Evolutionary conservation across 805 yeast species (phyloP).

Genomic region (Saccharomyces cerevisiae): DNA sequence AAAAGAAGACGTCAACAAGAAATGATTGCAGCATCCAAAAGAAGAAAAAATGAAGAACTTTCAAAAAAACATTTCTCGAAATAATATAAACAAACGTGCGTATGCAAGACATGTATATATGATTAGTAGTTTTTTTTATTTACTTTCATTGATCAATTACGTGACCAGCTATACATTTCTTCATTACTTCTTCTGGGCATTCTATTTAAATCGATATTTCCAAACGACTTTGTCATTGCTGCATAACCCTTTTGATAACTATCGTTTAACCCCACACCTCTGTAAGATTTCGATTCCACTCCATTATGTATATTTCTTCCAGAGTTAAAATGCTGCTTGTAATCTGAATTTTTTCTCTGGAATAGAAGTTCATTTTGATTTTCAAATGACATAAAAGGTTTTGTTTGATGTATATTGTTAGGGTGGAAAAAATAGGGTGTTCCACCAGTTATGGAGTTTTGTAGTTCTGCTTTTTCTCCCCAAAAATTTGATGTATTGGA

Average conservation of each 20-base stretch:
- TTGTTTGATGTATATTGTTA: neutral
- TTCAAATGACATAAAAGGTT: neutral
- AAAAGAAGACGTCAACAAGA: conserved; percentile 56
- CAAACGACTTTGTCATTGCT: neutral
- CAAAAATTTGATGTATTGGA: neutral
- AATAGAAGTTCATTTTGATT: neutral
- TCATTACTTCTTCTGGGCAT: neutral
- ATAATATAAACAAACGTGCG: neutral
- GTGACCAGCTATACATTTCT: neutral
- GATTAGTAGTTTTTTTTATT: neutral
- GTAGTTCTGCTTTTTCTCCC: conserved; percentile 1
- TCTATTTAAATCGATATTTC: neutral
- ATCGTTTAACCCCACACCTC: neutral
- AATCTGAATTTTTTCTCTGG: neutral
- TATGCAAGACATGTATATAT: neutral
- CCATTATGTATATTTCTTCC: neutral
- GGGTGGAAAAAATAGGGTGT: neutral
- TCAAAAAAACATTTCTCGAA: neutral
- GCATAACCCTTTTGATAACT: neutral
- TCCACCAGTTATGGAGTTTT: neutral
- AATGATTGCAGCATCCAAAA: conserved; percentile 72
- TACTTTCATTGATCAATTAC: neutral
- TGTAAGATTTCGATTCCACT: neutral
- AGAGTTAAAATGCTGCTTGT: neutral
- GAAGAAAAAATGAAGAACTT: conserved; percentile 35